phyloP scores from a whole-genome alignment of 148 eudicot species.

The Silene latifolia region DNA sequence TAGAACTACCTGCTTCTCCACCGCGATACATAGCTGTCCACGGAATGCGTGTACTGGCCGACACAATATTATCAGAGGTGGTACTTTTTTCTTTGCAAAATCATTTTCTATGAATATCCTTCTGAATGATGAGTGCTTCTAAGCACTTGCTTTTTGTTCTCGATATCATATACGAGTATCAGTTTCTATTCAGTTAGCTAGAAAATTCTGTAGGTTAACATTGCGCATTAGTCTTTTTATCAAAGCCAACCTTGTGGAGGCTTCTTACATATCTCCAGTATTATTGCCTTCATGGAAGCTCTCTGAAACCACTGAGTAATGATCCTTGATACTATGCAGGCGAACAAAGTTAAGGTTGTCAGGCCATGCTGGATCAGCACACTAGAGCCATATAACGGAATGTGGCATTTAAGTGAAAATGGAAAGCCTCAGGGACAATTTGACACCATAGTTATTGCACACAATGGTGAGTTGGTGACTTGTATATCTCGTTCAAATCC shows the following conservation, averaged over 20 bases:
- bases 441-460: constrained; percentile 87
- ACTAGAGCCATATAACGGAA: constrained; percentile 85
- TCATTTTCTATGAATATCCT: neutral
- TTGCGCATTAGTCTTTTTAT: neutral
- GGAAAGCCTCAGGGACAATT: constrained; percentile 79
- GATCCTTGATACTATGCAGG: constrained; percentile 38
- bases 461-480: constrained; percentile 56
- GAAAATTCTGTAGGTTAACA: neutral
- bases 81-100: constrained; percentile 6
- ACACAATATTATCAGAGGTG: constrained; percentile 79
- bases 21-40: constrained; percentile 68
- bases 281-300: neutral
- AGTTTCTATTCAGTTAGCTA: no score
- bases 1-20: constrained; percentile 51
- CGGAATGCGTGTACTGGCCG: constrained; percentile 95
- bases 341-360: constrained; percentile 55
- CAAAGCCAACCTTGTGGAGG: neutral
- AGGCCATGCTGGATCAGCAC: constrained; percentile 94
- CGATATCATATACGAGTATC: neutral
- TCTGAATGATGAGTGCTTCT: neutral
- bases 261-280: neutral
- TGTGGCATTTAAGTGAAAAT: constrained; percentile 94
- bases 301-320: constrained; percentile 9
- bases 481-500: neutral
- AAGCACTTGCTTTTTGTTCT: neutral